Base-by-base conservation (phyloP, 1,284 basidiomycete species). In the Papiliotrema fonsecae region DNA sequence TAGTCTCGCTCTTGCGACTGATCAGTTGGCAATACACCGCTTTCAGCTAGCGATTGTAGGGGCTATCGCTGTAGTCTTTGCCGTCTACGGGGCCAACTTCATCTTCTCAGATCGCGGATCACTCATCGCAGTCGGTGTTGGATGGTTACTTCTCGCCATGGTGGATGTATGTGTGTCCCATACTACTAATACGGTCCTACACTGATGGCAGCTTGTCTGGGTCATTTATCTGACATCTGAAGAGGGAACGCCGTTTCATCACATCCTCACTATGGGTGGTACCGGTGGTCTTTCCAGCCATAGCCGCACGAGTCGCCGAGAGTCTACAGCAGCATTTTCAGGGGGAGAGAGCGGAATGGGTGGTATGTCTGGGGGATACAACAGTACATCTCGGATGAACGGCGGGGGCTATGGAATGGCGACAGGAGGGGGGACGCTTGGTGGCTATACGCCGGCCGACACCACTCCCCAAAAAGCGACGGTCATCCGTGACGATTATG, bases 141-240 rank as follows among this genome's bases (percentile, higher is more conserved):
- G 94, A 56, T 97, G 89, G 88, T 82, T 98, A 63, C 82, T 98
- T 56, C 81, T 94, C 47, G 79, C 90, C 28, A 82, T 97, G 54
- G 87, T 92, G 45, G 76, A 81, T 62, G 75, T 78, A 55, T 51
- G 76, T 67, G n/a, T n/a, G n/a, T n/a, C n/a, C n/a, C n/a, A n/a
- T n/a, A n/a, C n/a, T 19, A 10, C n/a, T 19, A n/a, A 11, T 22
- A 26, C 28, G 24, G 26, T 11, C 16, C 16, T 18, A 16, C n/a
- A 31, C 47, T 50, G 38, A 54, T 30, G 26, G 6, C 55, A 96
- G 78, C 87, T 97, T 67, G 74, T 97, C 54, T 97, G 93, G 93
- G 81, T 96, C 19, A 81, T 97, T 55, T 97, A 89, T 78, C 90
- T 98, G 70, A 94, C 93, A 4, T 87, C 91, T 1, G 93, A 97